Percentiles rank a stretch among this genome's conserved stretches.
Evolutionary conservation across 495 filamentous ascomycete genomes (phyloP).

Genomic region (Geopyxis carbonaria): DNA sequence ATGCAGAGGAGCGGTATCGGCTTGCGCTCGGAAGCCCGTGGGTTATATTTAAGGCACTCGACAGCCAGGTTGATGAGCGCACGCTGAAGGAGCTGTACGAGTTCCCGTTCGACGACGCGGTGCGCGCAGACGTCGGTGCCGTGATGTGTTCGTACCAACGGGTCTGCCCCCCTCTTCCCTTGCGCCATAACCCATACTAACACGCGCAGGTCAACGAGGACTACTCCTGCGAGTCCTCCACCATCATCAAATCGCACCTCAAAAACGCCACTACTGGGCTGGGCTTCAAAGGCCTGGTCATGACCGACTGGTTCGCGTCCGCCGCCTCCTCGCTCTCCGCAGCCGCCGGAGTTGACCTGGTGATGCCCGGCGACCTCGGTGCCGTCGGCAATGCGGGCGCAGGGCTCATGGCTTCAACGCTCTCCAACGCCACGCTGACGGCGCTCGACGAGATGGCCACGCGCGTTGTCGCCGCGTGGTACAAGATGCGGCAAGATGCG

Average conservation of each 20-base stretch:
- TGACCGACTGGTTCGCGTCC: conserved; percentile 57
- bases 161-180: conserved; percentile 15
- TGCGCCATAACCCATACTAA: background rate
- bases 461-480: conserved; percentile 54
- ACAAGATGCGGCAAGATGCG: conserved; percentile 51
- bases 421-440: conserved; percentile 6
- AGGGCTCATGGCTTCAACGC: conserved; percentile 7
- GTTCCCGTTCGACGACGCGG: conserved; percentile 61
- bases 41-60: conserved; percentile 33
- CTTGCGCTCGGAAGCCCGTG: conserved; percentile 9
- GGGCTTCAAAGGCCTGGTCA: conserved; percentile 56
- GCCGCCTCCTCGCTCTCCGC: conserved; percentile 53
- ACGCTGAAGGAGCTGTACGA: conserved; percentile 62
- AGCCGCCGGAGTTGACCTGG: conserved; percentile 61
- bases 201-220: conserved; percentile 45
- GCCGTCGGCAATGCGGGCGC: conserved; percentile 1
- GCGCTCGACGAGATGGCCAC: conserved; percentile 49
- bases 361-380: conserved; percentile 38
- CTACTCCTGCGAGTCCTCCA: conserved; percentile 51
- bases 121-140: conserved; percentile 51
- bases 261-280: conserved; percentile 50
- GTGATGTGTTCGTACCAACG: conserved; percentile 62
- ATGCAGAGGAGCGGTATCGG: conserved; percentile 12
- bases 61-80: conserved; percentile 46
- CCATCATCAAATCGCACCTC: conserved; percentile 30